Evolutionary conservation across 768 basidiomycete species (phyloP), one percentile per base, ranked within the genome.

Genomic region (Boletales sp.): DNA sequence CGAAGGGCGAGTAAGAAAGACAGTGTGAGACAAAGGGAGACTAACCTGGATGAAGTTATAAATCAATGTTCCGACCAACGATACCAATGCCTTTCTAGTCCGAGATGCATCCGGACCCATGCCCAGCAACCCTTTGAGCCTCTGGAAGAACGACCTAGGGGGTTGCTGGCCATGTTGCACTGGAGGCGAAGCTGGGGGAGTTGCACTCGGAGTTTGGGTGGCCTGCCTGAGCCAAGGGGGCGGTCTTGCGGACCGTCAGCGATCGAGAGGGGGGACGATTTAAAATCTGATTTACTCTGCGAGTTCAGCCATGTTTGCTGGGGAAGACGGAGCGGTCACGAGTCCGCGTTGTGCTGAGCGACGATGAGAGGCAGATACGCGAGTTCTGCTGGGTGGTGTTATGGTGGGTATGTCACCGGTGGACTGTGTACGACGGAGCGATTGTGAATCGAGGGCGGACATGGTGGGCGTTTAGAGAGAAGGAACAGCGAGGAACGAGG

Each of bases 31-130:
- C 2, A 25, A 40, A 50, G 17, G 53, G 15, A 31, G 12, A 65
- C 73, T 34, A 41, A 81, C 86, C 73, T 87, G 86, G 12, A 69
- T 53, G 34, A 77, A 60, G 44, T 78, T 78, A 57, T 81, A 82
- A 4, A 58, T 49, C 9, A 83, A 51, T 42, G 74, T 76, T 69
- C 77, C 78, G 32, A 81, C 63, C 11, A 85, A 57, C 8, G 77
- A 76, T 25, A 83, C 71, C 15, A 83, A 60, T 38, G 78, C 72
- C 60, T 77, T 81, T 39, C 84, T 74, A 7, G 73, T 74, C 50
- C 68, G 71, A 4, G 77, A 71, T 19, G 77, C 81, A 42, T 74
- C 68, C 12, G 74, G 70, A 8, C 85, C 84, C 46, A 80, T 59
- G 4, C 84, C 84, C 37, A 86, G 64, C 54, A 73, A 72, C 4